Base-by-base conservation (phyloP, 345 rosid species). In the Ricinus communis region DNA sequence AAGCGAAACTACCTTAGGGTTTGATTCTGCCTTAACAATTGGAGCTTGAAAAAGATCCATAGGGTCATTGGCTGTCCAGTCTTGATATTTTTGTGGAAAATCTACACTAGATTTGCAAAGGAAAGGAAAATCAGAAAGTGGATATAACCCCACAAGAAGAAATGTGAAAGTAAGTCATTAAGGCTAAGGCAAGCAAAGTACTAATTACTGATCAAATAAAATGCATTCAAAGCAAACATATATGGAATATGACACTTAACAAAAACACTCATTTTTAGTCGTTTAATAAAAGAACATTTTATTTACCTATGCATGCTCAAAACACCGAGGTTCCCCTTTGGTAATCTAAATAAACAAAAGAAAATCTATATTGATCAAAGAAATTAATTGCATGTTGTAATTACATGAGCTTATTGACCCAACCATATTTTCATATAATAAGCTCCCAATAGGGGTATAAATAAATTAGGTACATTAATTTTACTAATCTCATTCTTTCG, bases 21-120 rank as follows among this genome's bases (percentile, higher is more conserved):
- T 94, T 71, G 98, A 72, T 74, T 91, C 97, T 31, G 81, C 40
- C 80, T 84, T 91, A 14, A 36, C 51, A 61, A 85, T 74, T 68
- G 85, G 88, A 57, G 97, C 98, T 61, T 90, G 81, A 53, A 94
- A 94, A 74, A 94, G 95, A 86, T 90, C 90, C 60, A 84, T 68
- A 68, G 97, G 96, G 75, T 94, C 84, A 60, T 85, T 73, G 27
- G 77, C 77, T 11, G 80, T 19, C 93, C 98, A 90, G 72, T 94
- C 87, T 71, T 90, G 97, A 79, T 86, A 91, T 46, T 85, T 80
- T 60, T 82, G 85, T 19, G 92, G 98, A 80, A 94, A 94, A 87
- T 94, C 96, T 82, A 91, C 87, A 87, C 98, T 93, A 81, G 67
- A 91, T 41, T 82, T 72, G 71, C 76, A 79, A 16, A 36, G 46